Evolutionary conservation across 768 basidiomycete genomes (phyloP).

Genomic region (Hebeloma cylindrosporum): DNA sequence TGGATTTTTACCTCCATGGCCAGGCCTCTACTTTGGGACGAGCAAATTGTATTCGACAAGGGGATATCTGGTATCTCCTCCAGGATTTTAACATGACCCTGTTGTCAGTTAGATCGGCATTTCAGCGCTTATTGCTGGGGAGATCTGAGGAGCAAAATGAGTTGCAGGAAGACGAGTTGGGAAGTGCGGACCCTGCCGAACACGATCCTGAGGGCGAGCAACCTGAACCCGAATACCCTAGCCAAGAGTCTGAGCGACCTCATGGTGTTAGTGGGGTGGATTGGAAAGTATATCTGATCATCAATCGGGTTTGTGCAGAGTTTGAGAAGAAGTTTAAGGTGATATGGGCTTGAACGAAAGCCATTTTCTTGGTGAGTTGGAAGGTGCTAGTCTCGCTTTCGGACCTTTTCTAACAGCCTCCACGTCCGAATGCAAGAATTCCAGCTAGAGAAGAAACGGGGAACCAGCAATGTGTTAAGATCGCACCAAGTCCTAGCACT

Average conservation of each 20-base stretch:
- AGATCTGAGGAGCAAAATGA: conserved; percentile 9
- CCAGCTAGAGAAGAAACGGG: too few relatives aligned
- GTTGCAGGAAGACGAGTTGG: conserved; percentile 18
- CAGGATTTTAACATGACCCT: conserved; percentile 58
- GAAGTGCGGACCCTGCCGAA: conserved; percentile 27
- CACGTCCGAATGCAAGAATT: too few relatives aligned
- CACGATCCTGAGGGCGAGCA: conserved; percentile 16
- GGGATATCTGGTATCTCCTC: conserved; percentile 65
- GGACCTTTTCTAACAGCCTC: too few relatives aligned
- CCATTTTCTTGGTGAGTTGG: background rate
- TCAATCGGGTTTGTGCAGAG: conserved; percentile 42
- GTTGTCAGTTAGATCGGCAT: conserved; percentile 44
- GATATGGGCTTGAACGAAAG: conserved; percentile 52
- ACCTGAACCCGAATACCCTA: background rate
- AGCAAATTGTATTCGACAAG: conserved; percentile 59
- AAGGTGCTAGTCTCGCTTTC: background rate
- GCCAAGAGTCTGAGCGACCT: conserved; percentile 27
- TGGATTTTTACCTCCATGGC: conserved; percentile 71
- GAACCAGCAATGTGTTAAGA: too few relatives aligned
- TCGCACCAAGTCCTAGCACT: too few relatives aligned
- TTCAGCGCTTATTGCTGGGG: conserved; percentile 47
- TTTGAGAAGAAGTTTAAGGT: conserved; percentile 60
- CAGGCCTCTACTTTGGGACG: conserved; percentile 45
- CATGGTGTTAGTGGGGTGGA: conserved; percentile 43
- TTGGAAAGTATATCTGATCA: conserved; percentile 56